These are phyloP conservation scores for Rhodotorula babjevae DNA, from an alignment of 768 basidiomycete genomes.

Conservation along the genomic window DNA sequence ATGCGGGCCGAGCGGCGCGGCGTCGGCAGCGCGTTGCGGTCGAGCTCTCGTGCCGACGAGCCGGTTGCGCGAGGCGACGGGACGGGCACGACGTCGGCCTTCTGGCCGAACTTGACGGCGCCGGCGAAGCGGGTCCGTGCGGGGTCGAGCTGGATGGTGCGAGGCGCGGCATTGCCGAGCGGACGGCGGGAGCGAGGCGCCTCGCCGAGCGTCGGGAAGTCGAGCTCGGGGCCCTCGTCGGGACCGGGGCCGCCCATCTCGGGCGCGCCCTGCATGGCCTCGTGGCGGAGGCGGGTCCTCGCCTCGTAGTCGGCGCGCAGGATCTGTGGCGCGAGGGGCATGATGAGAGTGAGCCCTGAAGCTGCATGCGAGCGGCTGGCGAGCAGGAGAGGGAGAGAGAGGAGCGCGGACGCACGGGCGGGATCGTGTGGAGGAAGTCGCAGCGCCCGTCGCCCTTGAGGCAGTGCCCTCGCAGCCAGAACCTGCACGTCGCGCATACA, in stretches of 20 bases:
- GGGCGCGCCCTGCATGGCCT: slow-evolving; percentile 46
- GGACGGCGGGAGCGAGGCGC: slow-evolving; percentile 45
- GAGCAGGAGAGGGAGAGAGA: slow-evolving; percentile 25
- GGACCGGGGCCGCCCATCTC: background rate
- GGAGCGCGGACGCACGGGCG: slow-evolving; percentile 55
- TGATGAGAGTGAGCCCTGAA: slow-evolving; percentile 46
- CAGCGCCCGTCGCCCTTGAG: slow-evolving; percentile 73
- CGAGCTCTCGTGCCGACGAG: background rate
- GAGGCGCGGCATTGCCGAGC: slow-evolving; percentile 29
- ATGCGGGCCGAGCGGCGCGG: slow-evolving; percentile 63
- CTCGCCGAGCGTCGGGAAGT: slow-evolving; percentile 44
- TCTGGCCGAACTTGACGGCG: slow-evolving; percentile 69
- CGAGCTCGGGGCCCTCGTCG: slow-evolving; percentile 40
- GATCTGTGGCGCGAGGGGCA: slow-evolving; percentile 6
- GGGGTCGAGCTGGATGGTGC: slow-evolving; percentile 62
- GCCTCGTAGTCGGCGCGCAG: slow-evolving; percentile 43
- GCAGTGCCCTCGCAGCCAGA: slow-evolving; percentile 96
- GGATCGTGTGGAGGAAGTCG: slow-evolving; percentile 83
- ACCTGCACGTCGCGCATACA: slow-evolving; percentile 59
- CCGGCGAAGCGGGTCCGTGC: slow-evolving; percentile 83
- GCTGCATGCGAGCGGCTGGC: too few species aligned
- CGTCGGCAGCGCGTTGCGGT: slow-evolving; percentile 8
- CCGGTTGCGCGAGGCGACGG: slow-evolving; percentile 1
- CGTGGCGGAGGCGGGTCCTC: slow-evolving; percentile 17
- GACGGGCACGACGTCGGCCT: slow-evolving; percentile 36